Base-by-base conservation (phyloP, 192 early-diverging fungal species). In the Coemansia sp. region DNA sequence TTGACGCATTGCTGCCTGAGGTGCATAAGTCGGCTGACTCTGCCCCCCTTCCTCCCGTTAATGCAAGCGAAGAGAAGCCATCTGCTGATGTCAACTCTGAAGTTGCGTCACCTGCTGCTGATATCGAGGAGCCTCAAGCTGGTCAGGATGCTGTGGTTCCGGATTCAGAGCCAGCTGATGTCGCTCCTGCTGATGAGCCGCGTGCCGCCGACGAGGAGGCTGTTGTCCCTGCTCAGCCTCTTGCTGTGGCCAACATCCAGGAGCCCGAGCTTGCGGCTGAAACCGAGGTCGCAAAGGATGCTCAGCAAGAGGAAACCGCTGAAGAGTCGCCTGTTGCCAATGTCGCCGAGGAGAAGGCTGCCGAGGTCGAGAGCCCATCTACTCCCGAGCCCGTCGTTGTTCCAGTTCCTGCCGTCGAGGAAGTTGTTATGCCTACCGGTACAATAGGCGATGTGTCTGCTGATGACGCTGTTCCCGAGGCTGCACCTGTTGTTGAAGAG, bases 291-390 rank as follows among this genome's bases (percentile, higher is more conserved):
- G 61, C 63, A 18, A n/a, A 51, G 27, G 52, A 24, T 54, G 54
- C 49, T 60, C 60, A 66, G 33, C 41, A 75, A 46, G 22, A 43
- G 36, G 29, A 63, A 60, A 44, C 20, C 22, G 44, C 71, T 18
- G n/a, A 61, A 33, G 57, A 52, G 29, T 3, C 54, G n/a, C 38
- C 36, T 63, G 62, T 38, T 43, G 46, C 66, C 51, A 41, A 13
- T 52, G 44, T 36, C 63, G 67, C 34, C 33, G 77, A 60, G 41
- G 64, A 74, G 64, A 27, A 27, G 57, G 18, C 67, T 65, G 36
- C 63, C 57, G 63, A 27, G 42, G 64, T 7, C 40, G 31, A 59
- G 55, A 34, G 33, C 29, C 55, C 16, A 16, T 24, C 55, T 18
- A 16, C 54, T 57, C 54, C 29, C 12, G 55, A 34, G 15, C 16